Evolutionary conservation across 495 filamentous ascomycete genomes (phyloP).

Genomic region (Pseudoneurospora amorphoporcata): DNA sequence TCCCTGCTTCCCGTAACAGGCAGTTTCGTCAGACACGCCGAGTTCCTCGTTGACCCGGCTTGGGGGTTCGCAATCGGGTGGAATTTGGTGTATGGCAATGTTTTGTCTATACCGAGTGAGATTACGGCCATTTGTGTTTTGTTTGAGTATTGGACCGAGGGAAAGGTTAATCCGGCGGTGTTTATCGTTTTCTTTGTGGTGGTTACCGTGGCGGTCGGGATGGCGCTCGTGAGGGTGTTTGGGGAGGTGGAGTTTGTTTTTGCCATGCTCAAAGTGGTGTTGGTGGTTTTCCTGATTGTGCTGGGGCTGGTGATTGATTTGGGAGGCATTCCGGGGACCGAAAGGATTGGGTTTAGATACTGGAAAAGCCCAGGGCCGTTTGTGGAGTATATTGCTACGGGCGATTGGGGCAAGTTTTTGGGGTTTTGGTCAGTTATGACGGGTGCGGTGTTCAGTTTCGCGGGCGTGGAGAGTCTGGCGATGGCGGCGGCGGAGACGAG

Average conservation of each 20-base stretch:
- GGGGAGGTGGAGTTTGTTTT: constrained; percentile 54
- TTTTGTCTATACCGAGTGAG: constrained; percentile 46
- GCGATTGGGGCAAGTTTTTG: constrained; percentile 43
- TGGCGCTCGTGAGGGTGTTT: constrained; percentile 48
- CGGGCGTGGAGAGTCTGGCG: constrained; percentile 46
- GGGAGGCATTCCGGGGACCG: constrained; percentile 48
- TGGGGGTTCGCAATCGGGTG: constrained; percentile 72
- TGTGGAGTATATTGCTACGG: constrained; percentile 44
- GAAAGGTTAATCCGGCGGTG: constrained; percentile 31
- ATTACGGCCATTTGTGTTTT: constrained; percentile 52
- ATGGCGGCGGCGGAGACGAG: constrained; percentile 67
- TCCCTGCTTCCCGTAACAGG: constrained; percentile 53
- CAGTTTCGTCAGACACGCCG: constrained; percentile 51
- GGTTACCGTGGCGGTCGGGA: constrained; percentile 41
- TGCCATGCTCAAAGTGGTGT: constrained; percentile 51
- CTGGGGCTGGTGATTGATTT: constrained; percentile 58
- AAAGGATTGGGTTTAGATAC: constrained; percentile 52
- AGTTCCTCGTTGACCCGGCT: constrained; percentile 65
- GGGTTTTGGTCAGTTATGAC: constrained; percentile 52
- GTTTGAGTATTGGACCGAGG: constrained; percentile 42
- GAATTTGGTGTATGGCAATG: constrained; percentile 41
- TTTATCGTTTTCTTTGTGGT: constrained; percentile 49
- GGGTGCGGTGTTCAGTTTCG: constrained; percentile 49
- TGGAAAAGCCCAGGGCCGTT: constrained; percentile 65
- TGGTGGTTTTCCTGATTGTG: constrained; percentile 55